Base-by-base conservation (phyloP, 257 asterid species). In the Lycium ferocissimum region DNA sequence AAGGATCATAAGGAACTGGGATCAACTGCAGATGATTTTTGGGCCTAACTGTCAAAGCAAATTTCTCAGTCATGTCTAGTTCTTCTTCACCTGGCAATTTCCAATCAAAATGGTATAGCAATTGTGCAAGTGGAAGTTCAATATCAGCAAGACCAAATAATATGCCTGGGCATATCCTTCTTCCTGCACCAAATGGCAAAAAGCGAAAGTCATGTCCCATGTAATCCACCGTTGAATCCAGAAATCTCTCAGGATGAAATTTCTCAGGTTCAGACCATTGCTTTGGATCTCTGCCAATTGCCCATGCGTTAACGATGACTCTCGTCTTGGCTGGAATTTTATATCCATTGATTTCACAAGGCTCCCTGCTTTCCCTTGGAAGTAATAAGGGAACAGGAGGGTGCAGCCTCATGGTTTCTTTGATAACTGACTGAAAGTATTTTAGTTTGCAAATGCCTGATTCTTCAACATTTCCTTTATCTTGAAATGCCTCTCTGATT, bases 391-490 rank as follows among this genome's bases (percentile, higher is more conserved):
- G 78, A 2, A 43, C 81, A 0, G 86, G 73, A 15, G 81, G 56
- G 54, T 86, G 84, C 58, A 86, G 57, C 53, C 88, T 83, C 14
- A 82, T 11, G 12, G 85, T 86, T 45, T 86, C 89, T 67, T 79
- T 86, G 43, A 86, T 66, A 26, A 76, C 56, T 65, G 84, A 69
- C 33, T 53, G 71, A 37, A 86, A 20, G 73, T 83, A 86, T 11
- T 83, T 69, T 9, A 76, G 49, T 54, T 73, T 35, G 3, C 70
- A 51, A 9, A 83, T 56, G 2, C 35, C 15, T 53, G 40, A 22
- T 78, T 83, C 86, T 40, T 79, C 82, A 1, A 86, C 89, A 33
- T 17, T 49, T 67, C 83, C 15, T 17, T 58, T 71, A 20, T 54
- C 40, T 1, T 22, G 33, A 53, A 84, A 86, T 26, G 72, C 86